A percentile compares a stretch with the other conserved stretches of the same genome.
Evolutionary conservation across 306 rosid species (phyloP).

Genomic region (Pterocarpus santalinus): DNA sequence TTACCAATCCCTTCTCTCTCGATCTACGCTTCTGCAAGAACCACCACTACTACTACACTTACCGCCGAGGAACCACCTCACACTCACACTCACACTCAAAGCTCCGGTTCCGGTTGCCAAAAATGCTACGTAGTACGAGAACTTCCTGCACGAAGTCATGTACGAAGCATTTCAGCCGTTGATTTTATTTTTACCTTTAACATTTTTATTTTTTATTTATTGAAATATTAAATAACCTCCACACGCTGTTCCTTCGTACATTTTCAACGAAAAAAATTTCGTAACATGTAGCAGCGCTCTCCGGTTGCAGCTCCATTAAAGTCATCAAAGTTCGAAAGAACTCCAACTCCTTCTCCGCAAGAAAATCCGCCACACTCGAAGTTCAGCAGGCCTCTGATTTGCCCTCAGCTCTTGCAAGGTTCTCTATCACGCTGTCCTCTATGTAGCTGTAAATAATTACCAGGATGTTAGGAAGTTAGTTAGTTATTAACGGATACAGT

Average conservation of each 20-base stretch:
- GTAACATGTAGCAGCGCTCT: no score
- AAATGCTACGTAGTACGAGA: no score
- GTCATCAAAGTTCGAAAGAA: constrained; percentile 41
- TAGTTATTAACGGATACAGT: no score
- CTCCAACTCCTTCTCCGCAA: constrained; percentile 52
- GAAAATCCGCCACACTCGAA: constrained; percentile 67
- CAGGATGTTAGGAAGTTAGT: not conserved
- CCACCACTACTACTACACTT: not conserved
- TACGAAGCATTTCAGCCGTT: no score
- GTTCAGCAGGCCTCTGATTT: constrained; percentile 66
- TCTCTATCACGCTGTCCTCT: not conserved
- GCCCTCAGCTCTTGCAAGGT: constrained; percentile 73
- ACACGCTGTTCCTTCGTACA: no score
- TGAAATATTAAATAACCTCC: no score
- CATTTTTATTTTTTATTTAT: no score
- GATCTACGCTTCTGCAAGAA: constrained; percentile 28
- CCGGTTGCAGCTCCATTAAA: constrained; percentile 2
- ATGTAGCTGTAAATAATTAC: no score
- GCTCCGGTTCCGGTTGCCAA: no score
- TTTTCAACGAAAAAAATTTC: no score
- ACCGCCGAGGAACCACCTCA: constrained; percentile 30
- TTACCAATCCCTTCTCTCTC: constrained; percentile 34
- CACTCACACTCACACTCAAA: not conserved
- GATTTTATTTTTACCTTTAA: no score
- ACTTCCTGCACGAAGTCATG: no score